Conservation (phyloP, 371 early-diverging fungal species). For the Enterospora canceri region DNA sequence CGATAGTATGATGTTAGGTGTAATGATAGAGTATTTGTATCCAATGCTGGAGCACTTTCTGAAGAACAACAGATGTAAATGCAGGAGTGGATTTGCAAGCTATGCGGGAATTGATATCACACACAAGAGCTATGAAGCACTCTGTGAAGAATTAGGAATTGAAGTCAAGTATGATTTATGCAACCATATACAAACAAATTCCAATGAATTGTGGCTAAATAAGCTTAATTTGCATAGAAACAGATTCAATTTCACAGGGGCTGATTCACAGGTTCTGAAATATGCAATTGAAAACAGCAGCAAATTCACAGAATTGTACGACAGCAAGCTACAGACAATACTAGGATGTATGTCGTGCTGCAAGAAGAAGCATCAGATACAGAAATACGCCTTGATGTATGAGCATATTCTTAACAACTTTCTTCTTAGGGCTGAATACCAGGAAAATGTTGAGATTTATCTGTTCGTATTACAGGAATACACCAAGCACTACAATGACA, state of each 20-base stretch:
- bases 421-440: neutral
- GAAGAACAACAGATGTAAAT: slow-evolving; percentile 6
- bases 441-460: neutral
- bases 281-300: too few relatives aligned
- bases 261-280: too few relatives aligned
- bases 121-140: neutral
- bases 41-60: slow-evolving; percentile 31
- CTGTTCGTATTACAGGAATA: neutral
- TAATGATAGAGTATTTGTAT: slow-evolving; percentile 22
- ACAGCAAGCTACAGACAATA: neutral
- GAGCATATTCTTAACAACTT: neutral
- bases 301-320: neutral
- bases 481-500: neutral
- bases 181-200: neutral
- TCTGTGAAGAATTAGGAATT: neutral
- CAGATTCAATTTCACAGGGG: neutral
- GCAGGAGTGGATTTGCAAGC: slow-evolving; percentile 18
- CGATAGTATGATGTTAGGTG: neutral
- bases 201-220: neutral
- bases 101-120: neutral
- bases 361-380: neutral
- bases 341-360: neutral
- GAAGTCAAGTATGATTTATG: neutral
- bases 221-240: neutral
- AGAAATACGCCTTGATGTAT: neutral